A percentile compares a stretch with the other conserved stretches of the same genome.
These are phyloP conservation scores for Podospora conica DNA, from an alignment of 495 filamentous ascomycete species.

Conservation along the genomic window DNA sequence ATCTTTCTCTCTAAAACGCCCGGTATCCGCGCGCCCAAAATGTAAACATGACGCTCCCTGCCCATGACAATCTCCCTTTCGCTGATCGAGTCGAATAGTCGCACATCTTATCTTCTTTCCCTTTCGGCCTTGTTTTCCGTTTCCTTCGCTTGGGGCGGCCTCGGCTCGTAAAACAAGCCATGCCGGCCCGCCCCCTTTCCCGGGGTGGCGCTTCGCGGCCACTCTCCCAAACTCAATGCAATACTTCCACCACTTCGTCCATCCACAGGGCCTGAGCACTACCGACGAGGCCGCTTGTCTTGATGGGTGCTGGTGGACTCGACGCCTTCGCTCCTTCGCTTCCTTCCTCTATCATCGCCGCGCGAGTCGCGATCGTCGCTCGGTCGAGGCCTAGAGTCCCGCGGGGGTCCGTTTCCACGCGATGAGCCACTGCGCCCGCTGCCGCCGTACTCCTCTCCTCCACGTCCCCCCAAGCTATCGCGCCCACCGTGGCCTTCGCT, in stretches of 20 bases:
- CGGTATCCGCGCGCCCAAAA: neutral
- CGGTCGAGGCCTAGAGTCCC: constrained; percentile 23
- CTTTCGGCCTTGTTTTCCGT: neutral
- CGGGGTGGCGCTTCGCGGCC: too few species aligned
- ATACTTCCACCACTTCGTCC: neutral
- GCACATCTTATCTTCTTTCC: neutral
- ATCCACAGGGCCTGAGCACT: neutral
- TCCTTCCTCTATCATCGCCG: constrained; percentile 26
- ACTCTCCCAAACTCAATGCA: neutral
- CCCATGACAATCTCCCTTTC: neutral
- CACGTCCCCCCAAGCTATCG: constrained; percentile 11
- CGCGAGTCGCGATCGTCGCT: constrained; percentile 21
- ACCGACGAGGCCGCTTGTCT: constrained; percentile 30
- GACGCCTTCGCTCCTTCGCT: constrained; percentile 28
- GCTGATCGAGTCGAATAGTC: neutral
- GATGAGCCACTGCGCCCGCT: constrained; percentile 18
- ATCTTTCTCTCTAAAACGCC: neutral
- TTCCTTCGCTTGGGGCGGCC: neutral
- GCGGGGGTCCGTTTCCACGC: constrained; percentile 16
- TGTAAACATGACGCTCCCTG: neutral
- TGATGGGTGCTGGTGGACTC: constrained; percentile 18
- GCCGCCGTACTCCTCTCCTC: constrained; percentile 18
- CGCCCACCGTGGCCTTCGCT: constrained; percentile 12
- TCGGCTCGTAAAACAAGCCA: neutral
- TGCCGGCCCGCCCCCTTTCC: neutral